Conservation (phyloP, 352 stramenopile species). For the Poterioochromonas sp. region DNA sequence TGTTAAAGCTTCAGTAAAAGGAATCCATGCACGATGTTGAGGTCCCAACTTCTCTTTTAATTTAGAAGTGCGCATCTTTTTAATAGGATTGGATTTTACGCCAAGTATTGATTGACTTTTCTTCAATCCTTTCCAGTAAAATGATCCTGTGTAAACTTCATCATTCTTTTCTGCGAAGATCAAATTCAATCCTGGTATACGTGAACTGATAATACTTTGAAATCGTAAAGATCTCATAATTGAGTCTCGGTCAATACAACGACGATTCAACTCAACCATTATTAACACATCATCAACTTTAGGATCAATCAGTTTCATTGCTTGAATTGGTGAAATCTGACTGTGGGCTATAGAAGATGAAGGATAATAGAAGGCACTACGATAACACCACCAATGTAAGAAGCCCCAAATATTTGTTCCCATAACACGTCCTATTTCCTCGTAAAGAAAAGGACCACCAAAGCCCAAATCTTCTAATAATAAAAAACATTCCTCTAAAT, state of each 20-base stretch:
- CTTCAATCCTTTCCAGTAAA: not conserved
- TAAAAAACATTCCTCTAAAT: not conserved
- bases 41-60: not conserved
- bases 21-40: not conserved
- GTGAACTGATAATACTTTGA: not conserved
- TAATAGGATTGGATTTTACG: not conserved
- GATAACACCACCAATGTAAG: not conserved
- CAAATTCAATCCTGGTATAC: not conserved
- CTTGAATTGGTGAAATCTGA: conserved; percentile 9
- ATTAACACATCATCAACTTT: not conserved
- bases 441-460: not conserved
- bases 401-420: not conserved
- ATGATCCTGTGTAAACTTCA: too few relatives aligned
- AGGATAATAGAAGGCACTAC: not conserved
- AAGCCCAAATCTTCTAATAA: conserved; percentile 17
- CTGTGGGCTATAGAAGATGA: not conserved
- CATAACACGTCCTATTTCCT: not conserved
- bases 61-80: not conserved
- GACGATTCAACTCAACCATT: not conserved
- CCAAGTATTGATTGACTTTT: not conserved
- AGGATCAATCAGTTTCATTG: not conserved
- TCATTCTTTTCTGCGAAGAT: not conserved
- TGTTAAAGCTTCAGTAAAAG: not conserved
- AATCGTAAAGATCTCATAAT: not conserved
- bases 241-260: not conserved